Evolutionary conservation across 2,329 filamentous ascomycete species (phyloP).

Genomic region (Hymenoscyphus linearis): DNA sequence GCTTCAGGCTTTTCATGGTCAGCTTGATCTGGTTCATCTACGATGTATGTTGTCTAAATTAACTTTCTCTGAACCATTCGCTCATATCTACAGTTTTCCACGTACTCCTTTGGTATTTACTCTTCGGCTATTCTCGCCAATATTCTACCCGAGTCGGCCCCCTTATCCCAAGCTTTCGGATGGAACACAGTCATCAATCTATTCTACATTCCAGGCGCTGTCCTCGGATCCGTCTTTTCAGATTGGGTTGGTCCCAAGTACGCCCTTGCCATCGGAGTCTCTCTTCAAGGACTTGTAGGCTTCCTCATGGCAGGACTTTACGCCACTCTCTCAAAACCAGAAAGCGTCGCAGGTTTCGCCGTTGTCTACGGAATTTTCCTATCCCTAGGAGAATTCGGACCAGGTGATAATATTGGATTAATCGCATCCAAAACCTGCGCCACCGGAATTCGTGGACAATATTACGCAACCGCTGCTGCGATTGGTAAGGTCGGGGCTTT

Average conservation of each 20-base stretch:
- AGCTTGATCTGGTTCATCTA: conserved; percentile 82
- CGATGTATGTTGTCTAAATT: conserved; percentile 43
- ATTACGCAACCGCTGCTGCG: conserved; percentile 67
- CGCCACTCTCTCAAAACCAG: conserved; percentile 60
- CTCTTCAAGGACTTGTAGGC: conserved; percentile 69
- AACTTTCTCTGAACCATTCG: neutral
- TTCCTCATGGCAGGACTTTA: conserved; percentile 79
- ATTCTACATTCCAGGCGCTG: conserved; percentile 81
- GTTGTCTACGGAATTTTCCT: conserved; percentile 78
- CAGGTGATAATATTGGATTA: conserved; percentile 87
- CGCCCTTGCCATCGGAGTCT: conserved; percentile 66
- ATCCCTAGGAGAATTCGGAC: conserved; percentile 73
- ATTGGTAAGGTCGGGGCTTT: conserved; percentile 77
- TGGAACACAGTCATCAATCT: conserved; percentile 87
- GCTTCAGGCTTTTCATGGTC: conserved; percentile 64
- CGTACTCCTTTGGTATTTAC: conserved; percentile 73
- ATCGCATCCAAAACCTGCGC: conserved; percentile 83
- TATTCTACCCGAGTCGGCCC: conserved; percentile 50
- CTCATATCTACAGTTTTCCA: conserved; percentile 53
- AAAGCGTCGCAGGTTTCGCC: conserved; percentile 69
- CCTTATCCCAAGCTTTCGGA: conserved; percentile 76
- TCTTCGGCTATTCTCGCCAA: conserved; percentile 67
- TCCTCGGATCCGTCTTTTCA: conserved; percentile 69
- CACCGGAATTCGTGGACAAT: conserved; percentile 78
- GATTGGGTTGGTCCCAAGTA: conserved; percentile 76